Percentiles rank a stretch among this genome's conserved stretches.
Evolutionary conservation across 2,329 filamentous ascomycete species (phyloP).

Genomic region (Fusarium sp.): DNA sequence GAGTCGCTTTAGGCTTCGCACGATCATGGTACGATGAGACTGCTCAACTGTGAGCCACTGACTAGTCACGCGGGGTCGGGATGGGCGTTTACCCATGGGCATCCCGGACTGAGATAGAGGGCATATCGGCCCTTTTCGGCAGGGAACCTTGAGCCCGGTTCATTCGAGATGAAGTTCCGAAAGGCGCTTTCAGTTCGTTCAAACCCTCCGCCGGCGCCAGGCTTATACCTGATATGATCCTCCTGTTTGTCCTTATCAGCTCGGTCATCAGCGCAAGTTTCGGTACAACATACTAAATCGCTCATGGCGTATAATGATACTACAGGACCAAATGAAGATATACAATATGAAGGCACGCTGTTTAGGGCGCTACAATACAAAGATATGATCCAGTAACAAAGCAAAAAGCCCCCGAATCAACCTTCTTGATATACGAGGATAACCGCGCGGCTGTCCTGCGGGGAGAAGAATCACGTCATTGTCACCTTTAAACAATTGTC

Average conservation of each 20-base stretch:
- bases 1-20: slow-evolving; percentile 74
- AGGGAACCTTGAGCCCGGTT: slow-evolving; percentile 60
- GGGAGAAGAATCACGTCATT: not conserved
- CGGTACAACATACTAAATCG: not conserved
- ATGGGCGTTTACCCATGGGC: slow-evolving; percentile 59
- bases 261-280: not conserved
- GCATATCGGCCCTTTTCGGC: slow-evolving; percentile 67
- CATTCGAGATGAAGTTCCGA: slow-evolving; percentile 62
- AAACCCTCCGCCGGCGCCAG: slow-evolving; percentile 57
- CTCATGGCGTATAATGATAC: not conserved
- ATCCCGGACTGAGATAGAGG: slow-evolving; percentile 66
- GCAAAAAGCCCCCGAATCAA: not conserved
- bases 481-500: not conserved
- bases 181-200: slow-evolving; percentile 62
- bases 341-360: not conserved
- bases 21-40: slow-evolving; percentile 78
- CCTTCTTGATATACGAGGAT: not conserved
- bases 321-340: rapidly evolving
- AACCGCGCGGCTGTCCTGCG: not conserved
- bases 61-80: no score
- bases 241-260: not conserved
- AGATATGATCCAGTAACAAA: not conserved
- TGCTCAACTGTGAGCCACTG: slow-evolving; percentile 6
- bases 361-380: not conserved
- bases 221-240: slow-evolving; percentile 14